Evolutionary conservation across 345 rosid species (phyloP), one percentile per base, ranked within the genome.

Genomic region (Lepidium africanum): DNA sequence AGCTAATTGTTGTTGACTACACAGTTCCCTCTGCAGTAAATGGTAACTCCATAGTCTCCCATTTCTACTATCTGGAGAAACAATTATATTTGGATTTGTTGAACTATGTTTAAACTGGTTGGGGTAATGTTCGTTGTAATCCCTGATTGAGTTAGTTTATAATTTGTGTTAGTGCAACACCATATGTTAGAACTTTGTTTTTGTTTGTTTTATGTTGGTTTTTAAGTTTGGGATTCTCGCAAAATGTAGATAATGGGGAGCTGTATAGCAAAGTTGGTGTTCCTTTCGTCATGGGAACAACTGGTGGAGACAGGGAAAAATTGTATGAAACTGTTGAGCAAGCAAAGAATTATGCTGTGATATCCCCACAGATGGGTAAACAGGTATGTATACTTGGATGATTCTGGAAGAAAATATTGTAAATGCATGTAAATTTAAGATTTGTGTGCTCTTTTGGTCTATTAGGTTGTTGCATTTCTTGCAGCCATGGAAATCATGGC

Each of bases 361-460:
- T 94, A 60, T 94, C 99, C 10, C 99, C 97, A 13, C 99, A 94
- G 75, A 94, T 94, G 99, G 99, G 99, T 68, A 94, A 94, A 54
- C 97, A 89, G 83, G 96, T 90, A 71, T 59, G 75, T 35, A 32
- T 41, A 39, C 55, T 73, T 35, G 35, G 11, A 30, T 53, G 36
- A 14, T 37, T 63, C 23, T 16, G 17, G 51, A 3, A n/a, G 32
- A 33, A 59, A 51, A 14, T 2, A 21, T n/a, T 45, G 27, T 17
- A 23, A 17, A 9, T 38, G 1, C 30, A 48, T 41, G 42, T 56
- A 36, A 0, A 32, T 16, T n/a, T 25, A 51, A 53, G 55, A 61
- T 75, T 35, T 58, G 65, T 63, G 60, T 63, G 66, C 16, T 36
- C 42, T 76, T 30, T 49, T 35, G 40, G 37, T 82, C 38, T 68